These are phyloP conservation scores for Fusarium subtropicale DNA, from an alignment of 2,329 filamentous ascomycete species.

Conservation along the genomic window DNA sequence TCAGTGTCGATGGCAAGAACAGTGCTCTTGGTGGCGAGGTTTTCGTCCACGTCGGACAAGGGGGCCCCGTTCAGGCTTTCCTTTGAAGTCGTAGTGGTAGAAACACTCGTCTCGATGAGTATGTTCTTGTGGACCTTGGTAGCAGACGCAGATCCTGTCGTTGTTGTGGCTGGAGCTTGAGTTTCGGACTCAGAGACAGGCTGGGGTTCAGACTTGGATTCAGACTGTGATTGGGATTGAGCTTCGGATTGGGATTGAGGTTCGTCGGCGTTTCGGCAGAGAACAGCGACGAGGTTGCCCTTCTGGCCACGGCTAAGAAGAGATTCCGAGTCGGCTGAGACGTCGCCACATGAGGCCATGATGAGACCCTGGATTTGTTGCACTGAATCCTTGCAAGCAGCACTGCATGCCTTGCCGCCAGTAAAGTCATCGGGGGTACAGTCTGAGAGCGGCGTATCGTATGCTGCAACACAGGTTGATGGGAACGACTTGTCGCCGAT, in stretches of 20 bases:
- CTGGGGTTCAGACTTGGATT: conserved; percentile 16
- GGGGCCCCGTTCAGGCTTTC: conserved; percentile 23
- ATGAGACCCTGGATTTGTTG: conserved; percentile 47
- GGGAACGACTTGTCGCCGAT: conserved; percentile 54
- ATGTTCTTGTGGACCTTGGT: conserved; percentile 33
- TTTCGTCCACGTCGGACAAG: conserved; percentile 31
- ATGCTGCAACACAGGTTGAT: conserved; percentile 55
- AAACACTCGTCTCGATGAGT: conserved; percentile 27
- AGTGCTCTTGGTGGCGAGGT: conserved; percentile 37
- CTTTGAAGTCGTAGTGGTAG: conserved; percentile 5
- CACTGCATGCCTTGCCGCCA: conserved; percentile 53
- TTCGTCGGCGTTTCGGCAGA: conserved; percentile 49
- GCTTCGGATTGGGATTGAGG: conserved; percentile 19
- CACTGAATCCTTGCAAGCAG: conserved; percentile 51
- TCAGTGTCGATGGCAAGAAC: conserved; percentile 41
- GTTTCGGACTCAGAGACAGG: conserved; percentile 17
- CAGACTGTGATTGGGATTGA: conserved; percentile 13
- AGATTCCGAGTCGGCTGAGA: conserved; percentile 46
- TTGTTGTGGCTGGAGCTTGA: conserved; percentile 7
- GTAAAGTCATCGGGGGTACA: conserved; percentile 55
- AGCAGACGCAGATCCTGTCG: conserved; percentile 2
- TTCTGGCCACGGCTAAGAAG: conserved; percentile 53
- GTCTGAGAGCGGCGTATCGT: conserved; percentile 55
- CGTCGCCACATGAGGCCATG: conserved; percentile 44
- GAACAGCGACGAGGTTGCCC: conserved; percentile 52